These are phyloP conservation scores for Solanum virginianum DNA, from an alignment of 257 asterid species.

Conservation along the genomic window DNA sequence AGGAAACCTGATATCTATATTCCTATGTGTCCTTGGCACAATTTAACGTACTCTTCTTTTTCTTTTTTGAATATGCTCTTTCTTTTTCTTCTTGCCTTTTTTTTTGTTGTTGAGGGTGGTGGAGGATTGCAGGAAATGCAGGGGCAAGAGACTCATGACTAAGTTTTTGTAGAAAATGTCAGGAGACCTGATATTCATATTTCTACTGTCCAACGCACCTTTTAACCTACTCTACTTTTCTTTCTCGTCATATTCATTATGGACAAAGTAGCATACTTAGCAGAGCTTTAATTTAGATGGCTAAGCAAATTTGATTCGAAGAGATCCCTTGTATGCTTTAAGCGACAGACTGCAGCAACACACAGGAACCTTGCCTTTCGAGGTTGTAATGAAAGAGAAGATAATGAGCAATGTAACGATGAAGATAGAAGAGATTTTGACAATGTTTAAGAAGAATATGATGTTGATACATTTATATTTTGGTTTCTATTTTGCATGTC, in stretches of 20 bases:
- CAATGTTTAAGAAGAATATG: not conserved
- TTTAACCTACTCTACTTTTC: not conserved
- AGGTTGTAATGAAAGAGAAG: not conserved
- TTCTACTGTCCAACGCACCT: not conserved
- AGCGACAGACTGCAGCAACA: not conserved
- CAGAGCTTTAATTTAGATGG: not conserved
- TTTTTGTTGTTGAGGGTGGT: not conserved
- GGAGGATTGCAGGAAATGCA: not conserved
- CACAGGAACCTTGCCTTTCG: not conserved
- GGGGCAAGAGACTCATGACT: not conserved
- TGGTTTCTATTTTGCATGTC: not conserved
- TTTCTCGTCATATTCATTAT: not conserved
- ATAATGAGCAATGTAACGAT: not conserved
- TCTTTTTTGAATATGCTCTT: not conserved
- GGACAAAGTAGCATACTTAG: not conserved
- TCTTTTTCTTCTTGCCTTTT: not conserved
- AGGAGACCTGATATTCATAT: not conserved
- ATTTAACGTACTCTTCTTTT: not conserved
- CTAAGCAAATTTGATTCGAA: not conserved
- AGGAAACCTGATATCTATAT: not conserved
- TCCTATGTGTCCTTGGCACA: not conserved
- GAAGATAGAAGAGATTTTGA: not conserved
- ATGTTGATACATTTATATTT: not conserved
- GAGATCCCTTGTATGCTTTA: not conserved
- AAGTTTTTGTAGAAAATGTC: not conserved